Evolutionary conservation across 169 alveolate genomes (phyloP).

Genomic region (Perkinsus olseni): DNA sequence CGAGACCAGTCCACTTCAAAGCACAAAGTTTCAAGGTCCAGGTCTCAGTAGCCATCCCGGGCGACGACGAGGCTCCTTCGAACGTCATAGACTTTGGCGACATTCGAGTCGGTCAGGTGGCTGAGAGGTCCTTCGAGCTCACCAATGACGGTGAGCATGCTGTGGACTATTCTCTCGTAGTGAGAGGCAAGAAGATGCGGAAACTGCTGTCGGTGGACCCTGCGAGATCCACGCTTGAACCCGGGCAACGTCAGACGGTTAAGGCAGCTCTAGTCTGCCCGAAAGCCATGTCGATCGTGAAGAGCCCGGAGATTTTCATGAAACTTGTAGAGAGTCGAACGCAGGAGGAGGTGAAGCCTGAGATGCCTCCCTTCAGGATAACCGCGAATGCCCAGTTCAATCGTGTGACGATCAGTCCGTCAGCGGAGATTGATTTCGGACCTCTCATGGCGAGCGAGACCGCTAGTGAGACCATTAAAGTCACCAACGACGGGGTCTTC

Average conservation of each 20-base stretch:
- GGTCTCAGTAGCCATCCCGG: constrained; percentile 65
- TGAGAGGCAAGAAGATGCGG: constrained; percentile 54
- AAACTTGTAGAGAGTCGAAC: constrained; percentile 72
- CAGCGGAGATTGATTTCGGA: constrained; percentile 82
- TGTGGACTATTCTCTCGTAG: constrained; percentile 57
- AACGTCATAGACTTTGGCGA: constrained; percentile 68
- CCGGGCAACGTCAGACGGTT: constrained; percentile 62
- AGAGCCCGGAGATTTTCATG: constrained; percentile 64
- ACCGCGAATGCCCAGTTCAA: constrained; percentile 74
- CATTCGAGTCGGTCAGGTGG: constrained; percentile 79
- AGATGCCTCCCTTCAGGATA: constrained; percentile 40
- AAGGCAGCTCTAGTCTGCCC: constrained; percentile 54
- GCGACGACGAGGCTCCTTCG: constrained; percentile 34
- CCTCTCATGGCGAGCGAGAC: constrained; percentile 73
- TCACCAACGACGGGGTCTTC: constrained; percentile 84
- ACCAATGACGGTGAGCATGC: constrained; percentile 74
- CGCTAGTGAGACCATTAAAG: constrained; percentile 64
- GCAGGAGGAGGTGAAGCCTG: constrained; percentile 60
- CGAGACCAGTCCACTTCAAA: constrained; percentile 54
- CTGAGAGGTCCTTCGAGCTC: constrained; percentile 57
- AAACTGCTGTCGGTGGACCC: constrained; percentile 70
- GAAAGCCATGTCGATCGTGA: constrained; percentile 57
- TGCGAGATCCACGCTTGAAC: constrained; percentile 62
- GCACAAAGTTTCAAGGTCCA: constrained; percentile 82
- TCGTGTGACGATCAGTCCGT: constrained; percentile 73